phyloP scores from a whole-genome alignment of 2,329 filamentous ascomycete genomes.

The Eutypella sp. region DNA sequence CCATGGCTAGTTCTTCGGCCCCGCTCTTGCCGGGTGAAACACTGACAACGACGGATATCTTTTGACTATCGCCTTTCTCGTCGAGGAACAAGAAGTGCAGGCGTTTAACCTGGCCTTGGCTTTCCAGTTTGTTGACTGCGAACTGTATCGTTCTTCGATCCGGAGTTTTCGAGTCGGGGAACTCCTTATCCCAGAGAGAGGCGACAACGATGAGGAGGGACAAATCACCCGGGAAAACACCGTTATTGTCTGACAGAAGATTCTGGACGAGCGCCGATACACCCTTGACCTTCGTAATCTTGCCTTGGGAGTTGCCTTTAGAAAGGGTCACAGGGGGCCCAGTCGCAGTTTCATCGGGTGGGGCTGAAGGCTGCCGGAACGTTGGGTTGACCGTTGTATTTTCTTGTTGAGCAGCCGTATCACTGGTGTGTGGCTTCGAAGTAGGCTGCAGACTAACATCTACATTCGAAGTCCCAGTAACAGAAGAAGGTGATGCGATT shows the following conservation, averaged over 20 bases:
- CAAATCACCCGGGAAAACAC: conserved; percentile 47
- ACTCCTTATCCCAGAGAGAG: conserved; percentile 39
- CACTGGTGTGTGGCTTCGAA: background rate
- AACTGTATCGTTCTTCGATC: conserved; percentile 22
- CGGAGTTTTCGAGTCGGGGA: conserved; percentile 34
- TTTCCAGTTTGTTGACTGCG: conserved; percentile 24
- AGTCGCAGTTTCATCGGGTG: no score
- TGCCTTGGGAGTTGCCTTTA: conserved; percentile 24
- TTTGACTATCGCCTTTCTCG: conserved; percentile 16
- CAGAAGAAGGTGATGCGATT: background rate
- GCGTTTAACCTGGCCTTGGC: conserved; percentile 16
- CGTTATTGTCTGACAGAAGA: conserved; percentile 35
- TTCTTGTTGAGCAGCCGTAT: background rate
- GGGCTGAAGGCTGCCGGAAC: no score
- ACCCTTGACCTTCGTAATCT: conserved; percentile 27
- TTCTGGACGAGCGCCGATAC: conserved; percentile 36
- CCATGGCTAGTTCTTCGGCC: conserved; percentile 31
- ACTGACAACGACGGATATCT: conserved; percentile 21
- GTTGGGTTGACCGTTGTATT: no score
- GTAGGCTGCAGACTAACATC: background rate
- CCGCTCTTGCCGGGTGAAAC: conserved; percentile 1
- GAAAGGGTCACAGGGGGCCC: no score
- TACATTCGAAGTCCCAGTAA: background rate
- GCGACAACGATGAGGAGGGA: conserved; percentile 44
- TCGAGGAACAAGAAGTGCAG: conserved; percentile 25